phyloP scores from a whole-genome alignment of 345 rosid species.

The Citrus reticulata region DNA sequence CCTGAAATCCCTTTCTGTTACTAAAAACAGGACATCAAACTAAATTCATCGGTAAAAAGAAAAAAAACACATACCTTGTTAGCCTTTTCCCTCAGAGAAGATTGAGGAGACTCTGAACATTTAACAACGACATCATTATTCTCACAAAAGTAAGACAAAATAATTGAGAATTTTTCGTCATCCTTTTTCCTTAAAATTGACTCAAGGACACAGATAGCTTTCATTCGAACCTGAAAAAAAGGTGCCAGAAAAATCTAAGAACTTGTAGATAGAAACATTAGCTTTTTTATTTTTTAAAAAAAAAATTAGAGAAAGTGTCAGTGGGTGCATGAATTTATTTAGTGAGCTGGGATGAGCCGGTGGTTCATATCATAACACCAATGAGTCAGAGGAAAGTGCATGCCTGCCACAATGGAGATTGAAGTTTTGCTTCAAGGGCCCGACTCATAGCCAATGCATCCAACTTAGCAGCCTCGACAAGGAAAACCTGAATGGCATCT shows the following conservation, averaged over 20 bases:
- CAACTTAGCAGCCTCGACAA: conserved; percentile 81
- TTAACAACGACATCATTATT: conserved; percentile 56
- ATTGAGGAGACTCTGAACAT: conserved; percentile 87
- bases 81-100: conserved; percentile 88
- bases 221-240: conserved; percentile 76
- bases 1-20: background rate
- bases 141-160: conserved; percentile 70
- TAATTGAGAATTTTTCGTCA: conserved; percentile 54
- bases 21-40: background rate
- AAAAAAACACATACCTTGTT: conserved; percentile 45
- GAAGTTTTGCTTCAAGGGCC: conserved; percentile 86
- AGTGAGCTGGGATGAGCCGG: background rate
- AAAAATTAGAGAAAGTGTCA: background rate
- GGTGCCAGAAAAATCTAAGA: background rate
- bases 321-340: background rate
- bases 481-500: conserved; percentile 82
- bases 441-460: conserved; percentile 67
- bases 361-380: conserved; percentile 6
- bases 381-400: conserved; percentile 7
- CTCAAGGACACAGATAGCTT: conserved; percentile 89
- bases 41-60: background rate
- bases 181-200: conserved; percentile 81
- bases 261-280: background rate
- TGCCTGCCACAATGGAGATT: conserved; percentile 93
- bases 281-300: too few species aligned